phyloP scores from a whole-genome alignment of 805 yeast species.

The Allodekkera sacchari region DNA sequence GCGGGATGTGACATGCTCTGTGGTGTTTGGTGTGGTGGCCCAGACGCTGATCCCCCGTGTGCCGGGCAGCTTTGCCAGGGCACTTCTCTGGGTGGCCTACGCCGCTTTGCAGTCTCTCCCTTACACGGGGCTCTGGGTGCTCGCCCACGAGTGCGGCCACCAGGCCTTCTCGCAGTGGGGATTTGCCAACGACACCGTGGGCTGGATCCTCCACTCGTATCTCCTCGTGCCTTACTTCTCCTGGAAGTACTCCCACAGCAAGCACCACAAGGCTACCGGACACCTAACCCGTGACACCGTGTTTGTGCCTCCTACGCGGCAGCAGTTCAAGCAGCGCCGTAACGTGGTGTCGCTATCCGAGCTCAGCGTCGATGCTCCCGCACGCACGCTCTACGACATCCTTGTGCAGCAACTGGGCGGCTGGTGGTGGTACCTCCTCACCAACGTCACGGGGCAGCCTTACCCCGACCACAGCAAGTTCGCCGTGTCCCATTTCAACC shows the following conservation, averaged over 20 bases:
- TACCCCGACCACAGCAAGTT: conserved; percentile 39
- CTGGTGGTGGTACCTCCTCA: conserved; percentile 56
- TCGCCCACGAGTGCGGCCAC: conserved; percentile 92
- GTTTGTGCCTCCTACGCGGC: conserved; percentile 65
- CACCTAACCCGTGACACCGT: conserved; percentile 79
- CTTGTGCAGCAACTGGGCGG: conserved; percentile 71
- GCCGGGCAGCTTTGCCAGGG: conserved; percentile 36
- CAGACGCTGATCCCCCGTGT: conserved; percentile 45
- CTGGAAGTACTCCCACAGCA: conserved; percentile 78
- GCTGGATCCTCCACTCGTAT: conserved; percentile 77
- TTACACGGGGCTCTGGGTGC: conserved; percentile 74
- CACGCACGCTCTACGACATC: conserved; percentile 48
- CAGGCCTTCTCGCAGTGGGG: conserved; percentile 73
- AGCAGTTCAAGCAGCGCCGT: conserved; percentile 36
- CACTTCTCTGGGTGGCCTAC: conserved; percentile 51
- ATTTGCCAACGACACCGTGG: conserved; percentile 66
- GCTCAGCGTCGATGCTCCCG: conserved; percentile 66
- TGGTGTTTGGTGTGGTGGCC: conserved; percentile 44
- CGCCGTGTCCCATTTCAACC: conserved; percentile 61
- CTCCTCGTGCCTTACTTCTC: conserved; percentile 80
- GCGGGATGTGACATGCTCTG: conserved; percentile 50
- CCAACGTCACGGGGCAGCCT: conserved; percentile 72
- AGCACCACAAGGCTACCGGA: conserved; percentile 89
- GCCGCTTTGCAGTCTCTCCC: conserved; percentile 52
- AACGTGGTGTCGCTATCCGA: conserved; percentile 33